These are phyloP conservation scores for Fusarium burgessii DNA, from an alignment of 2,329 filamentous ascomycete species.

Conservation along the genomic window DNA sequence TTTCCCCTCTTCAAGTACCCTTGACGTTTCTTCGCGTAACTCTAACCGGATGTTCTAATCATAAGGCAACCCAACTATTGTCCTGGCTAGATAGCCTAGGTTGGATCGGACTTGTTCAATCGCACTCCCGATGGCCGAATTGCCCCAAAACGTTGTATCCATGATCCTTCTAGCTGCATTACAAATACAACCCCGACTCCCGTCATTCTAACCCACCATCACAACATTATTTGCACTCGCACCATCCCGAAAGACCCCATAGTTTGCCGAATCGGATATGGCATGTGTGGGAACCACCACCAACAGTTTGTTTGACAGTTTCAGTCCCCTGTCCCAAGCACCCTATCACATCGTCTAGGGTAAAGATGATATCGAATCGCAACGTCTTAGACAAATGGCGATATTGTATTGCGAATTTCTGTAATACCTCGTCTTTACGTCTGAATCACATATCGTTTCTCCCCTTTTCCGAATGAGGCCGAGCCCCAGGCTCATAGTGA, in stretches of 20 bases:
- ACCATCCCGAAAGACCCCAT: slow-evolving; percentile 32
- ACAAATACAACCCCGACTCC: slow-evolving; percentile 45
- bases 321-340: slow-evolving; percentile 7
- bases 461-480: slow-evolving; percentile 6
- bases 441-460: slow-evolving; percentile 3
- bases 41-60: slow-evolving; percentile 9
- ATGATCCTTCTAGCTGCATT: slow-evolving; percentile 29
- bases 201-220: slow-evolving; percentile 43
- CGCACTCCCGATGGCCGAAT: slow-evolving; percentile 39
- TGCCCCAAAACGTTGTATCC: slow-evolving; percentile 15
- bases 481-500: slow-evolving; percentile 57
- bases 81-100: slow-evolving; percentile 10
- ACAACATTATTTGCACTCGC: slow-evolving; percentile 32
- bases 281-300: slow-evolving; percentile 25
- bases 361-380: slow-evolving; percentile 13
- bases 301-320: neutral
- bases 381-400: slow-evolving; percentile 25
- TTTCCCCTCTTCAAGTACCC: slow-evolving; percentile 32
- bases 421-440: neutral
- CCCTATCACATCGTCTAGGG: slow-evolving; percentile 6
- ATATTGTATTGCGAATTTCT: slow-evolving; percentile 10
- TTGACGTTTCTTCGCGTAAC: slow-evolving; percentile 12
- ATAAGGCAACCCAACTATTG: slow-evolving; percentile 14
- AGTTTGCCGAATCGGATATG: slow-evolving; percentile 24
- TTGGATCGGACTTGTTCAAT: slow-evolving; percentile 18